These are phyloP conservation scores for Trypanosoma scelopori DNA, from an alignment of 208 protist species.

Conservation along the genomic window DNA sequence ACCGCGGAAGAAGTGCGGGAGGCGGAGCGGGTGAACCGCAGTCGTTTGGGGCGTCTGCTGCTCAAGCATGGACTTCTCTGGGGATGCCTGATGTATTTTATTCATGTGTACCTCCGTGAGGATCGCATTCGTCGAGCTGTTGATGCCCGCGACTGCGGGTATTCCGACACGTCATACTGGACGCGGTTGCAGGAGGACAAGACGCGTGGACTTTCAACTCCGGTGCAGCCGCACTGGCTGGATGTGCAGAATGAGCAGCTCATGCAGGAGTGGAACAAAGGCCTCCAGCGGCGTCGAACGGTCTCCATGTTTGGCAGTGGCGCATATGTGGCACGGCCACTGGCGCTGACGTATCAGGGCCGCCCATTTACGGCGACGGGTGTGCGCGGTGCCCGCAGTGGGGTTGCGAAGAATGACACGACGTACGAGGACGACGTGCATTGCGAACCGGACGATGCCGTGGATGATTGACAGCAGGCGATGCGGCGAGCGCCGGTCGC, in stretches of 20 bases:
- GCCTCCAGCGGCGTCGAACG: conserved; percentile 11
- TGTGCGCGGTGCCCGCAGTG: conserved; percentile 31
- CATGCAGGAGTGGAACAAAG: conserved; percentile 22
- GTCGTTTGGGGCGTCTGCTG: conserved; percentile 14
- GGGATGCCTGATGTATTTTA: conserved; percentile 33
- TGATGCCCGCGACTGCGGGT: conserved; percentile 30
- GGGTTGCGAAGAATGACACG: conserved; percentile 2
- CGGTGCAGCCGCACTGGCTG: conserved; percentile 17
- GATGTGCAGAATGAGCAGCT: conserved; percentile 24
- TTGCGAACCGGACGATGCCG: conserved; percentile 21
- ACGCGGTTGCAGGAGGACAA: conserved; percentile 13
- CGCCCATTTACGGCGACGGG: conserved; percentile 51
- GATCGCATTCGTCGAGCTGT: conserved; percentile 41
- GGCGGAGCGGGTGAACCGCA: conserved; percentile 26
- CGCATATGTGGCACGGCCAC: conserved; percentile 10
- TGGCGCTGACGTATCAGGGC: conserved; percentile 44
- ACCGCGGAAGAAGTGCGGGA: conserved; percentile 33
- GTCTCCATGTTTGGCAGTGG: background rate
- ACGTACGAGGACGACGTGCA: conserved; percentile 23
- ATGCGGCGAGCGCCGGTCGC: background rate
- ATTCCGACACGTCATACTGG: conserved; percentile 24
- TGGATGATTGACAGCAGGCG: background rate
- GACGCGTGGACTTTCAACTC: background rate
- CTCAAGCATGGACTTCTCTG: conserved; percentile 39
- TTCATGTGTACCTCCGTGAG: conserved; percentile 29